Evolutionary conservation across 495 filamentous ascomycete species (phyloP), one percentile per base, ranked within the genome.

Genomic region (Peziza echinospora): DNA sequence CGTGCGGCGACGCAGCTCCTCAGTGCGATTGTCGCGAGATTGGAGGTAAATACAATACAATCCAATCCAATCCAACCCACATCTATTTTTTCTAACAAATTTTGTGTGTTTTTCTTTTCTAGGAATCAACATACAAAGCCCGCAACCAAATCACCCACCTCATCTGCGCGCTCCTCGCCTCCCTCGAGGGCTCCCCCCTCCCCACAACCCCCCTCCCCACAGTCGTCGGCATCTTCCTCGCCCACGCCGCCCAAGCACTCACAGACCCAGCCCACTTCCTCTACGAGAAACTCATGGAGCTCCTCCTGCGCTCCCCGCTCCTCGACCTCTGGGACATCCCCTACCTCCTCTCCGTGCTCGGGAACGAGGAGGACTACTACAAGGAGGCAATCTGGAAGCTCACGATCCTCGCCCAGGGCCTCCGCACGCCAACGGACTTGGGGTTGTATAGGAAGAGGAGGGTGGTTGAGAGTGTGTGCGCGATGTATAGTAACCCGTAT

Each of bases 231-330:
- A 71, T 79, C 37, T 89, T 91, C 53, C 76, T 84, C 19, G 71
- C 77, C 26, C 72, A 71, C 47, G 75, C 74, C 13, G 63, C 85
- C 7, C 58, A 68, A 1, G 73, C 93, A 17, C 63, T 91, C 21
- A 67, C 65, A 2, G 76, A 87, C 49, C 87, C 89, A 7, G 65
- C 80, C 39, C 82, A 93, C 54, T 75, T 74, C 49, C 70, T 96
- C 28, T 97, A 93, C 55, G 70, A 74, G 24, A 92, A 92, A 55
- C 65, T 87, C 65, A 93, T 93, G 65, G 68, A 69, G 21, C 87
- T 87, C 59, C 71, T 97, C 40, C 77, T 79, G 30, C 74, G 73
- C 42, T 69, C 75, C 0, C 86, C 89, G 2, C 56, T 65, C 7
- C 91, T 87, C 80, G 69, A 75, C 21, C 50, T 79, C 16, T 70